Conservation (phyloP, 768 basidiomycete species). For the Boletus reticuloceps region DNA sequence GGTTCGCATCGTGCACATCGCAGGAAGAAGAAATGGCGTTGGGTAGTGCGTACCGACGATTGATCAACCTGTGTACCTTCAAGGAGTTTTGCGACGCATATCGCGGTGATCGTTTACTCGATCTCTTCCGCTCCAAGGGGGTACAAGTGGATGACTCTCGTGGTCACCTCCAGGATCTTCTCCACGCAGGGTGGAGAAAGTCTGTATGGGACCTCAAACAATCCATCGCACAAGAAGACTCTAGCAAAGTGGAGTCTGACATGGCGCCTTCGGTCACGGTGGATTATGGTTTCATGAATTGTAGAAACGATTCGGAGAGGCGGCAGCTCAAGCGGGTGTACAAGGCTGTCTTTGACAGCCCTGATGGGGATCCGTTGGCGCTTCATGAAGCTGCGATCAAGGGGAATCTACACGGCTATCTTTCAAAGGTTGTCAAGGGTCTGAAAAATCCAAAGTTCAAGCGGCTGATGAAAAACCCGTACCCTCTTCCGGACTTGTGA, state of each 20-base stretch:
- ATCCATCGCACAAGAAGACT: neutral
- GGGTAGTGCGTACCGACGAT: neutral
- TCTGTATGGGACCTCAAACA: slow-evolving; percentile 1
- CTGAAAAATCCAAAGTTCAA: neutral
- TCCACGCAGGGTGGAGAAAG: neutral
- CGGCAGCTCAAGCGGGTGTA: neutral
- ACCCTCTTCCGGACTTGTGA: slow-evolving; percentile 2
- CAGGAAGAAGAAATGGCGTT: neutral
- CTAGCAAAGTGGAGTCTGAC: neutral
- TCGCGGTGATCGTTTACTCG: neutral
- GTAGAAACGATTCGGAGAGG: neutral
- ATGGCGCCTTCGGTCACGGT: neutral
- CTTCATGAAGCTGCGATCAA: neutral
- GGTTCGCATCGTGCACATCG: neutral
- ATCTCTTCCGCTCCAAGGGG: neutral
- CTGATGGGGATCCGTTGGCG: neutral
- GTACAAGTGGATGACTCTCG: neutral
- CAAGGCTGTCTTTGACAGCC: neutral
- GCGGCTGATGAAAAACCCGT: neutral
- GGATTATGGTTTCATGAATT: slow-evolving; percentile 4
- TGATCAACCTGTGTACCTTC: neutral
- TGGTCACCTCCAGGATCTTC: neutral
- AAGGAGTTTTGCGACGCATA: slow-evolving; percentile 1
- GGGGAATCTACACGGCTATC: neutral
- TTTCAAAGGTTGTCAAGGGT: neutral